Evolutionary conservation across 768 basidiomycete genomes (phyloP).

Genomic region (Kwoniella heveanensis): DNA sequence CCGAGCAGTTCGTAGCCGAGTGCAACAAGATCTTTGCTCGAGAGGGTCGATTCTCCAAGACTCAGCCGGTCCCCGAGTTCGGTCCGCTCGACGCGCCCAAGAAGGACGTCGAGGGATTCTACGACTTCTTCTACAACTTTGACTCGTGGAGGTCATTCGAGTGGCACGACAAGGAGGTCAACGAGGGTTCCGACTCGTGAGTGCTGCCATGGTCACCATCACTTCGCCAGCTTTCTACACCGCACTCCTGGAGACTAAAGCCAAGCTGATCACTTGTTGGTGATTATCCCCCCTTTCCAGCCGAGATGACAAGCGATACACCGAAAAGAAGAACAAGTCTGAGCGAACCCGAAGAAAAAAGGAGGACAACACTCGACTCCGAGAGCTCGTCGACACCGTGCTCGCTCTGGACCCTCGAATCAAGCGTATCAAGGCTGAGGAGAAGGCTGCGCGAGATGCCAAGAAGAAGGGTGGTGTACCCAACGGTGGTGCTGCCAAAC

Average conservation of each 20-base stretch:
- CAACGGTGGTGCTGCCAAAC: slow-evolving; percentile 46
- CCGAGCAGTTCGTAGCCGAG: slow-evolving; percentile 69
- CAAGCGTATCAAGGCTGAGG: slow-evolving; percentile 93
- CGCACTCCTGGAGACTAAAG: not conserved
- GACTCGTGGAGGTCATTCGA: slow-evolving; percentile 98
- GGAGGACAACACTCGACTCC: slow-evolving; percentile 89
- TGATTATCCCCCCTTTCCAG: slow-evolving; percentile 57
- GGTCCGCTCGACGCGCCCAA: slow-evolving; percentile 73
- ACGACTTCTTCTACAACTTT: slow-evolving; percentile 99
- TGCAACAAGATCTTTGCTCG: slow-evolving; percentile 83
- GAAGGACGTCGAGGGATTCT: slow-evolving; percentile 84
- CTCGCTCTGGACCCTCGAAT: slow-evolving; percentile 86
- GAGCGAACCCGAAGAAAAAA: slow-evolving; percentile 96
- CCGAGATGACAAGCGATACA: slow-evolving; percentile 97
- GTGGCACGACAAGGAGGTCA: slow-evolving; percentile 96
- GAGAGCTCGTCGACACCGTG: slow-evolving; percentile 81
- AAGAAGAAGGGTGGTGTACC: slow-evolving; percentile 68
- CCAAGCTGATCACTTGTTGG: not conserved
- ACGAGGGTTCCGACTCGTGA: slow-evolving; percentile 93
- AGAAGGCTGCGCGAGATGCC: slow-evolving; percentile 89
- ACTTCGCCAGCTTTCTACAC: too few species aligned
- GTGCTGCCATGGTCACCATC: too few species aligned
- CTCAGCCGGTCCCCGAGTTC: slow-evolving; percentile 76
- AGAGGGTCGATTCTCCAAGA: slow-evolving; percentile 88
- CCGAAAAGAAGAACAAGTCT: slow-evolving; percentile 98